Base-by-base conservation (phyloP, 148 eudicot genomes). In the Chenopodium suecicum region DNA sequence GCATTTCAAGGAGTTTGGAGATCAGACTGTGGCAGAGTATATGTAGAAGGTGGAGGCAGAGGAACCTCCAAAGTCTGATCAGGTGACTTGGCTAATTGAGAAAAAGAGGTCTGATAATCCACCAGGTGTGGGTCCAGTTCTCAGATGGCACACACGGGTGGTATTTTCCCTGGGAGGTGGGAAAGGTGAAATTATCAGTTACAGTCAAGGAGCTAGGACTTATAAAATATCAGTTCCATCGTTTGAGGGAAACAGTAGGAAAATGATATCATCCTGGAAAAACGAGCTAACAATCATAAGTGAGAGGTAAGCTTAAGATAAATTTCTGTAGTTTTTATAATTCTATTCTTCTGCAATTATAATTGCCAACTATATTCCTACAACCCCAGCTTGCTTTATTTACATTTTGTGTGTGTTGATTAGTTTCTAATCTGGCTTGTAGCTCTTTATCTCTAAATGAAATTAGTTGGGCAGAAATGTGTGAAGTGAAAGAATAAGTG, bases 181-280 rank as follows among this genome's bases (percentile, higher is more conserved):
- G 98, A 83, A 96, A 94, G 88, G 99, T 94, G 7, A 96, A 94
- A 84, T 78, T 96, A 84, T 86, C 92, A 34, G 97, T 92, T 73
- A 94, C 91, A 54, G 97, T 94, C 29, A 96, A 94, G 88, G 99
- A 96, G 90, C 97, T 94, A 79, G 98, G 95, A 65, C 88, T 92
- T 58, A 84, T 97, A n/a, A 87, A 90, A 78, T 90, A 92, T 89
- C 97, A 94, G 85, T 94, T 90, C 75, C 82, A 90, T 11, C 92
- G 97, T 62, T 75, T 96, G 80, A 89, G 95, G 85, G 99, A 91
- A 80, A 89, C 94, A 77, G 99, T 89, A 64, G 98, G 98, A 82
- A 96, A 89, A 71, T 87, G 95, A 1, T 94, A 96, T 86, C 75
- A 91, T 84, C 86, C 98, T 4, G 97, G 95, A 80, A 92, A 83